These are phyloP conservation scores for Torulaspora globosa DNA, from an alignment of 1,139 yeast species.

Conservation along the genomic window DNA sequence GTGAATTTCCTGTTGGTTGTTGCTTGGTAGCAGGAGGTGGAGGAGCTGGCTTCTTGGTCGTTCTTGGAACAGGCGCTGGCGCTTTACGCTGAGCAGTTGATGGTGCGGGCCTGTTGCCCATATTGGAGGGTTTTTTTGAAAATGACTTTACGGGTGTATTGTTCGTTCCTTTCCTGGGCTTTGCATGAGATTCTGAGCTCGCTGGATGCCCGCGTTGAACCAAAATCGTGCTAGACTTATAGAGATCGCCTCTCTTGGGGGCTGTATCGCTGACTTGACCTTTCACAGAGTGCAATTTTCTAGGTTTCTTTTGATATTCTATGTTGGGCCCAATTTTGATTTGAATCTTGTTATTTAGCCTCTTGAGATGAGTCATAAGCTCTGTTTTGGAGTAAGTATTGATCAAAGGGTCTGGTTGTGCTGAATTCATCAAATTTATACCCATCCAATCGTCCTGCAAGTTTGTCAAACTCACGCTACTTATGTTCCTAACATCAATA, in stretches of 20 bases:
- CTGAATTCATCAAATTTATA: slow-evolving; percentile 52
- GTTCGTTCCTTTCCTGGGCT: slow-evolving; percentile 50
- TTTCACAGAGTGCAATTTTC: slow-evolving; percentile 71
- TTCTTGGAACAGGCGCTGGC: slow-evolving; percentile 34
- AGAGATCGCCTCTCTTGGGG: slow-evolving; percentile 62
- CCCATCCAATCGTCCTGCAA: slow-evolving; percentile 95
- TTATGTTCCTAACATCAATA: slow-evolving; percentile 58
- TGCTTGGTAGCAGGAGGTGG: slow-evolving; percentile 33
- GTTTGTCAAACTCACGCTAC: slow-evolving; percentile 63
- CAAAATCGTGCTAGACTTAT: slow-evolving; percentile 84
- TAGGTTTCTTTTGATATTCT: slow-evolving; percentile 86
- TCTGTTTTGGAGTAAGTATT: slow-evolving; percentile 88
- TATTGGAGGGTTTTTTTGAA: not conserved
- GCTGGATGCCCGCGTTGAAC: slow-evolving; percentile 80
- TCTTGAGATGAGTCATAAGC: slow-evolving; percentile 69
- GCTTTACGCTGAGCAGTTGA: slow-evolving; percentile 17
- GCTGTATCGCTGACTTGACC: slow-evolving; percentile 57
- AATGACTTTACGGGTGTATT: not conserved
- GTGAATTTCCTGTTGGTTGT: slow-evolving; percentile 26
- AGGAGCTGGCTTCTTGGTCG: slow-evolving; percentile 37
- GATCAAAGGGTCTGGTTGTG: slow-evolving; percentile 73
- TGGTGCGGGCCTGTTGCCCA: not conserved
- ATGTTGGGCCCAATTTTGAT: slow-evolving; percentile 70
- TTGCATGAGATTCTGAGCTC: slow-evolving; percentile 60
- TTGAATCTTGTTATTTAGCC: slow-evolving; percentile 53